phyloP scores from a whole-genome alignment of 352 stramenopile genomes.

The Phytophthora kernoviae region DNA sequence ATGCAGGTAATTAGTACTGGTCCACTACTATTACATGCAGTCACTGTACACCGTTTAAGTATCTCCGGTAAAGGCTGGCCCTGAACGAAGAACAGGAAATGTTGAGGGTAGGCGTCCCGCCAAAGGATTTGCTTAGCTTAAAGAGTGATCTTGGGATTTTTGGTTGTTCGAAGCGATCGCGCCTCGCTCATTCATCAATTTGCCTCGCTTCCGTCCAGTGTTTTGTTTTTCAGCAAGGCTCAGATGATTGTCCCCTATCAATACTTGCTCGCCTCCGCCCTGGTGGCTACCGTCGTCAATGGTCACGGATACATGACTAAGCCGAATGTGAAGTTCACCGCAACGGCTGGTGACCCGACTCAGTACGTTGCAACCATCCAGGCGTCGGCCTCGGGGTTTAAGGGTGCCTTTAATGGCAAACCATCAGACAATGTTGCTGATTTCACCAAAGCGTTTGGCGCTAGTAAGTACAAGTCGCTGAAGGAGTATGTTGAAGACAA shows the following conservation, averaged over 20 bases:
- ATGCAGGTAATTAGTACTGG: too few species aligned
- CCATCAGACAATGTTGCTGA: conserved; percentile 1
- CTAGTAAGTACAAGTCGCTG: conserved; percentile 12
- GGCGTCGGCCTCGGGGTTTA: not conserved
- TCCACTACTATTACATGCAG: too few species aligned
- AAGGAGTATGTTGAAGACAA: conserved; percentile 4
- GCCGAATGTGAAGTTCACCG: conserved; percentile 2
- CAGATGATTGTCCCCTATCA: not conserved
- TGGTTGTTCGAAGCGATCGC: conserved; percentile 6
- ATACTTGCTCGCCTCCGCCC: not conserved
- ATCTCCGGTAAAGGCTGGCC: too few species aligned
- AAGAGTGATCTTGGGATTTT: not conserved
- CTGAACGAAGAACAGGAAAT: too few species aligned
- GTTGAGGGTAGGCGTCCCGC: too few species aligned
- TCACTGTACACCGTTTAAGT: too few species aligned
- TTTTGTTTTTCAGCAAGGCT: not conserved
- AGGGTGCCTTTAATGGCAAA: conserved; percentile 1
- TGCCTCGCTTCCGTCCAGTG: not conserved
- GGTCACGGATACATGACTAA: conserved; percentile 14
- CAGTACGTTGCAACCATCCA: conserved; percentile 9
- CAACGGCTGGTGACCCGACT: conserved; percentile 3
- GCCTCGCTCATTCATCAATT: conserved; percentile 1
- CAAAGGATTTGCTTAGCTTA: too few species aligned
- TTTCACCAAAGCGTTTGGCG: conserved; percentile 11
- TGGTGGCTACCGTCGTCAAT: conserved; percentile 1